Base-by-base conservation (phyloP, 345 rosid species). In the Camelina neglecta region DNA sequence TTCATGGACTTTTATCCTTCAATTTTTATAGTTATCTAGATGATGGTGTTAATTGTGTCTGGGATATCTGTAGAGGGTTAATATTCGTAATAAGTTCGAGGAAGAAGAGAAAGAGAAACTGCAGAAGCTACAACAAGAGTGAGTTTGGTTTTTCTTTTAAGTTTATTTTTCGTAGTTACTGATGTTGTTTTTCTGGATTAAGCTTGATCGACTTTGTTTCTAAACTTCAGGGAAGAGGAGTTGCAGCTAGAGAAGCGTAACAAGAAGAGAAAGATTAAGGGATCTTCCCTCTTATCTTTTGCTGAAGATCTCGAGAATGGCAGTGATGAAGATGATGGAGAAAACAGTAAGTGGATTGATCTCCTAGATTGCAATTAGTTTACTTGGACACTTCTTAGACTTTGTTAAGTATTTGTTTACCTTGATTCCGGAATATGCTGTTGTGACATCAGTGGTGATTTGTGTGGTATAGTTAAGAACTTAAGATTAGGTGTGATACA, bases 91-190 rank as follows among this genome's bases (percentile, higher is more conserved):
- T 75, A 93, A 96, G 83, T 77, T 93, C 18, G 99, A 96, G 72
- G 98, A 96, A 81, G 99, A 96, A 79, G 98, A 93, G 84, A 93
- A 93, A 86, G 99, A 96, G 90, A 96, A 96, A 75, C 88, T 91
- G 64, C 92, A 87, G 65, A 91, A 88, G 87, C 85, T 96, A 44
- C 96, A 87, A 38, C 90, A 96, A 83, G 97, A 96, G 99, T 95
- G 75, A 74, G 96, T 81, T 67, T 61, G 0, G 6, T 18, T 26
- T 31, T 45, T 42, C 11, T 12, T 50, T 42, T 13, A 12, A 55
- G 12, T 57, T 33, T 4, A 20, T 45, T 65, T 1, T 20, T 10
- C 11, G 0, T 24, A 2, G 44, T n/a, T 69, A 2, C 58, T 44
- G 26, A 60, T 60, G 9, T 7, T 41, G 36, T n/a, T 75, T 0